A percentile compares a stretch with the other conserved stretches of the same genome.
Conservation (phyloP, 176 grass and related monocot species). For the Oryza punctata region DNA sequence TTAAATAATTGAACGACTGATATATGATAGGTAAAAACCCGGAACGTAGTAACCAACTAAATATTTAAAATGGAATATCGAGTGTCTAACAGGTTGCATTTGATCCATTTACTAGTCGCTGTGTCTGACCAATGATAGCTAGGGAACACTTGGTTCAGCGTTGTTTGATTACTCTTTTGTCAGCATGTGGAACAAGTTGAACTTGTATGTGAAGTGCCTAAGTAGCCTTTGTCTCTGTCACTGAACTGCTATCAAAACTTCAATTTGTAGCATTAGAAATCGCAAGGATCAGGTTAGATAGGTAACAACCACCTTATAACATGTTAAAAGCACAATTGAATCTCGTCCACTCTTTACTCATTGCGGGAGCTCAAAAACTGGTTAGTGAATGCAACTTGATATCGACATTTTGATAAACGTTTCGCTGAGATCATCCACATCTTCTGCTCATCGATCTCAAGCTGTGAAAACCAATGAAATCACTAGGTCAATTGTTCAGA, state of each 20-base stretch:
- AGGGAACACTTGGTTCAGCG: not conserved
- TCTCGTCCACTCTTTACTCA: no score
- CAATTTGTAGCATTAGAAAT: no score
- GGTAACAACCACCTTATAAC: not conserved
- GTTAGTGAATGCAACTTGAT: no score
- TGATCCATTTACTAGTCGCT: constrained; percentile 7
- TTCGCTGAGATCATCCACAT: no score
- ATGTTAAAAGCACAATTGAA: no score
- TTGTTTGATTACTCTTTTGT: constrained; percentile 21
- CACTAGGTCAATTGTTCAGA: no score
- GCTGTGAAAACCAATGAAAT: no score
- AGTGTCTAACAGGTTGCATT: not conserved
- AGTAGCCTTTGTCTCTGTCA: not conserved
- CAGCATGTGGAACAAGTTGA: not conserved
- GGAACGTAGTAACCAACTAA: not conserved
- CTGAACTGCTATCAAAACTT: not conserved
- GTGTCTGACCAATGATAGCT: not conserved
- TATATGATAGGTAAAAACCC: not conserved
- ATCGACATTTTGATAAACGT: no score
- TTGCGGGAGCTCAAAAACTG: no score
- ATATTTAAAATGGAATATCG: not conserved
- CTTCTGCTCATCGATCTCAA: no score
- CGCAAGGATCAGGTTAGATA: no score
- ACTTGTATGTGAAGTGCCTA: not conserved
- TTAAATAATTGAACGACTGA: not conserved